phyloP scores from a whole-genome alignment of 768 basidiomycete species.

The Hericium rajendrae region DNA sequence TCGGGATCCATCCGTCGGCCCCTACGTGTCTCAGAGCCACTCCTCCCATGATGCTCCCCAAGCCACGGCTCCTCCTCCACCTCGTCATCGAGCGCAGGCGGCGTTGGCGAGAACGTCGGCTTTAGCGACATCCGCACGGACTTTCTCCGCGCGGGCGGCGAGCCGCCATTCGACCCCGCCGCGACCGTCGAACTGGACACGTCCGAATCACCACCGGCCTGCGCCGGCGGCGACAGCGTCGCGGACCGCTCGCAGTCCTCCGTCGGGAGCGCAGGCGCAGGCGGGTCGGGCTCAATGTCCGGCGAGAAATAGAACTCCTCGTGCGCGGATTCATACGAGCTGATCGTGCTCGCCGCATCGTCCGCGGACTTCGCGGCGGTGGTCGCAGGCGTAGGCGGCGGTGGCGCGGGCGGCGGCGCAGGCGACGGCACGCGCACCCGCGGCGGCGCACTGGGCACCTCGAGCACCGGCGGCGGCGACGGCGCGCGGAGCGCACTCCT shows the following conservation, averaged over 20 bases:
- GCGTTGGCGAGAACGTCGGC: slow-evolving; percentile 67
- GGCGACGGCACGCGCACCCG: slow-evolving; percentile 1
- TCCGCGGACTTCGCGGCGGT: slow-evolving; percentile 10
- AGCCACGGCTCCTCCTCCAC: slow-evolving; percentile 19
- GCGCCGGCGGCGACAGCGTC: not conserved
- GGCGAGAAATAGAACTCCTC: slow-evolving; percentile 33
- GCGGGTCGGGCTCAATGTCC: slow-evolving; percentile 16
- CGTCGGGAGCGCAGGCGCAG: slow-evolving; percentile 8
- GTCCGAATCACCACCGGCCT: slow-evolving; percentile 17
- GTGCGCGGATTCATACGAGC: slow-evolving; percentile 58
- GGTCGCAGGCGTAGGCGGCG: not conserved
- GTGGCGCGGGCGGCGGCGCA: not conserved
- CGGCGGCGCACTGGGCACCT: slow-evolving; percentile 7
- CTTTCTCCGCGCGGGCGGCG: slow-evolving; percentile 35
- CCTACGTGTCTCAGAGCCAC: slow-evolving; percentile 9
- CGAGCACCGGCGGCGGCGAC: slow-evolving; percentile 2
- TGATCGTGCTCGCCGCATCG: slow-evolving; percentile 29
- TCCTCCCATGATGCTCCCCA: slow-evolving; percentile 15
- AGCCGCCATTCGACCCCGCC: not conserved
- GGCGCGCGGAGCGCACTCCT: slow-evolving; percentile 51
- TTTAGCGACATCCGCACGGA: slow-evolving; percentile 72
- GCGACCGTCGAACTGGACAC: slow-evolving; percentile 18
- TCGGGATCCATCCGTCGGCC: slow-evolving; percentile 52
- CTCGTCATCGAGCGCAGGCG: slow-evolving; percentile 53
- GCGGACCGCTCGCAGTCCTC: slow-evolving; percentile 2